Evolutionary conservation across 169 alveolate species (phyloP), one percentile per base, ranked within the genome.

Genomic region (Eimeria brunetti): DNA sequence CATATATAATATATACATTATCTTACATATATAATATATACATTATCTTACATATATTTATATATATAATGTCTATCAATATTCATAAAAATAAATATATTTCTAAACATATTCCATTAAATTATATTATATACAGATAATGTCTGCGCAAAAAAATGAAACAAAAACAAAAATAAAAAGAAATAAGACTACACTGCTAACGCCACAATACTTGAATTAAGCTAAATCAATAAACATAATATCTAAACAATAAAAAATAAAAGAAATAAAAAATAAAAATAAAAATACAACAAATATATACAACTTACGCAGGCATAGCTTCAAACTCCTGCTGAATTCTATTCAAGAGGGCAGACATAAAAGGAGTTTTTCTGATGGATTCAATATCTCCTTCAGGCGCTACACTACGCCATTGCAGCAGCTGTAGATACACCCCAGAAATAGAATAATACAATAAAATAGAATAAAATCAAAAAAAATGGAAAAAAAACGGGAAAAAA

Each of bases 321-420:
- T 91, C 95, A 60, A 76, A 91, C 91, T 91, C 95, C 30, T 69
- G 75, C 95, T 91, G 95, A 62, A 91, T 80, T 49, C 85, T 73
- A 16, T 67, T 91, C 64, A 91, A 78, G 30, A 91, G 81, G 22
- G 85, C 91, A 85, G 41, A 49, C 95, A 91, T 91, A 41, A 91
- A 91, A 2, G 95, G 91, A n/a, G 95, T 91, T 56, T 64, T 58
- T 24, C 95, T 44, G 78, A 76, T 58, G 18, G 88, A 75, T 60
- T 86, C 96, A 27, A 75, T 64, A 67, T 85, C 94, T 33, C 95
- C 93, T 46, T 83, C 90, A 16, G 93, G 89, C 60, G 93, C 86
- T 18, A 84, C 94, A 9, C 94, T 62, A 14, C 95, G 83, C 95
- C 95, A 91, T 75, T 91, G 95, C 36, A 91, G 91, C 36, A 91